A percentile compares a stretch with the other conserved stretches of the same genome.
phyloP scores from a whole-genome alignment of 768 basidiomycete species.

The Sutorius australiensis region DNA sequence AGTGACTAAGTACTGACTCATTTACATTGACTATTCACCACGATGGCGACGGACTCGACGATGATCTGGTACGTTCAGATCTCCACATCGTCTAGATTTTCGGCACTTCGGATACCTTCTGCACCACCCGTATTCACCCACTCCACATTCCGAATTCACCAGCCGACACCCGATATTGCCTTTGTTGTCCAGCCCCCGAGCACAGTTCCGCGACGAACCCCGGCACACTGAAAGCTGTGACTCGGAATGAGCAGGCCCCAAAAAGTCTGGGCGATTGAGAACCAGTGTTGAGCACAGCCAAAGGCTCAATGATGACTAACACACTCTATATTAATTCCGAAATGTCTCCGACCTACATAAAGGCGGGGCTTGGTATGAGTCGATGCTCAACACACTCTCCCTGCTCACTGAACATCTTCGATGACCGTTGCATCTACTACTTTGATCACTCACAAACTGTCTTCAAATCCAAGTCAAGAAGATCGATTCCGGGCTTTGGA shows the following conservation, averaged over 20 bases:
- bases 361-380: neutral
- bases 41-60: neutral
- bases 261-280: neutral
- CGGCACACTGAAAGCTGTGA: conserved; percentile 2
- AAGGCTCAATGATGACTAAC: too few relatives aligned
- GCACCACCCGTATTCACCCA: neutral
- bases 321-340: too few relatives aligned
- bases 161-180: neutral
- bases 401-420: neutral
- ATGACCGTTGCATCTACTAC: conserved; percentile 26
- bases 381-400: neutral
- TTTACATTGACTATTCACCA: neutral
- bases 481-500: conserved; percentile 31
- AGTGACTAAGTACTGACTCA: neutral
- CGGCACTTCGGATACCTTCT: conserved; percentile 2
- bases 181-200: neutral
- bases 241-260: neutral
- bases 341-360: neutral
- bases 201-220: neutral
- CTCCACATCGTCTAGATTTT: neutral
- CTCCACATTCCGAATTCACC: neutral
- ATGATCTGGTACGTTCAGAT: neutral
- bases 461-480: conserved; percentile 19
- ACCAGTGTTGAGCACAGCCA: neutral
- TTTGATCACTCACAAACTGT: conserved; percentile 24